Evolutionary conservation across 2,329 filamentous ascomycete species (phyloP).

Genomic region (Colletotrichum musicola): DNA sequence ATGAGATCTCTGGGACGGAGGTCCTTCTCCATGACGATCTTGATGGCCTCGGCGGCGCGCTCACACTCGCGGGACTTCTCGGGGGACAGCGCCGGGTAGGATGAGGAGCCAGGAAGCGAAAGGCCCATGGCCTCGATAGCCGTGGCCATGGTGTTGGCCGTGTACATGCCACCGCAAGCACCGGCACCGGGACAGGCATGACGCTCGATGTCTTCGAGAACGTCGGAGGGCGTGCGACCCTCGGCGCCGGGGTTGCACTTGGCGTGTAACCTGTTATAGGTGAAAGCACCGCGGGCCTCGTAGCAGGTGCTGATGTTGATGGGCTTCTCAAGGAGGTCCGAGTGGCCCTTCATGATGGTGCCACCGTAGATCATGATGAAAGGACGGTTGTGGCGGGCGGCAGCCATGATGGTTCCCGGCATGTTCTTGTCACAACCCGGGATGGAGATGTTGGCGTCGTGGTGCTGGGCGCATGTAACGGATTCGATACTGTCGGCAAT

Average conservation of each 20-base stretch:
- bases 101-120: conserved; percentile 84
- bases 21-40: conserved; percentile 82
- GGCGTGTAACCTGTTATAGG: conserved; percentile 82
- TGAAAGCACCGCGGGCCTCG: conserved; percentile 86
- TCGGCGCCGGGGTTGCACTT: conserved; percentile 71
- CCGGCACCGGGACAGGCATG: conserved; percentile 77
- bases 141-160: conserved; percentile 93
- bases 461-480: conserved; percentile 90
- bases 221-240: conserved; percentile 78
- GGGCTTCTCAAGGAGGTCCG: conserved; percentile 77
- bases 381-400: conserved; percentile 90
- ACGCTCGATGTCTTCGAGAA: conserved; percentile 84
- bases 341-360: conserved; percentile 90
- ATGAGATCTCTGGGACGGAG: conserved; percentile 85
- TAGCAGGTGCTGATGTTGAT: conserved; percentile 93
- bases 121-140: conserved; percentile 92
- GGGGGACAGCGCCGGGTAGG: conserved; percentile 83
- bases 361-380: conserved; percentile 97
- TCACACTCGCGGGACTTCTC: conserved; percentile 90
- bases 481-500: conserved; percentile 96
- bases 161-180: conserved; percentile 90
- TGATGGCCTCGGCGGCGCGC: conserved; percentile 83
- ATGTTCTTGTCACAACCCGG: conserved; percentile 98
- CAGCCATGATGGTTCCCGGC: conserved; percentile 92
- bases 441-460: conserved; percentile 93